Percentiles rank a stretch among this genome's conserved stretches.
These are phyloP conservation scores for Xerocomellus chrysenteron DNA, from an alignment of 768 basidiomycete genomes.

Conservation along the genomic window DNA sequence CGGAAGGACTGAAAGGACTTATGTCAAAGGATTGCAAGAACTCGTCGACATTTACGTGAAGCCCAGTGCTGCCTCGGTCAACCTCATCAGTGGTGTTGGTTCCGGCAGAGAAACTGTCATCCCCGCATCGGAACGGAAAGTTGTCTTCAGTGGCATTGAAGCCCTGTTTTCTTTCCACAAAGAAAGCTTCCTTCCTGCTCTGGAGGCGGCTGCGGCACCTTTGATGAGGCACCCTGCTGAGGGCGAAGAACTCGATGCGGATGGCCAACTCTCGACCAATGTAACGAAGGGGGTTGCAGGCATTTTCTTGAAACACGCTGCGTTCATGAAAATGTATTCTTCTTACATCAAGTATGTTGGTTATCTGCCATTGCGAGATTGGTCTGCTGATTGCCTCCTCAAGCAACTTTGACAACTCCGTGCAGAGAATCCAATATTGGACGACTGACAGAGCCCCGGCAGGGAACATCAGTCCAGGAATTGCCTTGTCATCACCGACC, in stretches of 20 bases:
- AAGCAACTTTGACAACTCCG: conserved; percentile 93
- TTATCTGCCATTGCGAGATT: conserved; percentile 2
- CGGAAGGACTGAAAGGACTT: conserved; percentile 89
- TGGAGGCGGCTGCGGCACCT: conserved; percentile 75
- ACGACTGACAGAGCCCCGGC: conserved; percentile 52
- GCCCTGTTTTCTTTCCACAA: conserved; percentile 89
- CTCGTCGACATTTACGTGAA: conserved; percentile 94
- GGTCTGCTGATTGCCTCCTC: conserved; percentile 12
- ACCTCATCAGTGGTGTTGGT: conserved; percentile 65
- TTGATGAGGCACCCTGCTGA: conserved; percentile 52
- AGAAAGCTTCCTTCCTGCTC: conserved; percentile 87
- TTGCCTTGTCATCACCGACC: conserved; percentile 51
- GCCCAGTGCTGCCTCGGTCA: conserved; percentile 71
- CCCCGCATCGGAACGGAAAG: conserved; percentile 79
- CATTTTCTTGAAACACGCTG: conserved; percentile 90
- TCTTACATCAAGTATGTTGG: conserved; percentile 89
- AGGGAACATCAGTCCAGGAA: conserved; percentile 37
- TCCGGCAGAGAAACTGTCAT: conserved; percentile 82
- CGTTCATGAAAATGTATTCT: conserved; percentile 99
- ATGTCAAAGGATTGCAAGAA: conserved; percentile 91
- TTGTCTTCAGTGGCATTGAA: conserved; percentile 91
- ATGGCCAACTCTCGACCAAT: conserved; percentile 69
- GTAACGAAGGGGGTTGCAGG: conserved; percentile 82
- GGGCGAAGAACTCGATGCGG: conserved; percentile 54
- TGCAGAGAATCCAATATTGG: conserved; percentile 88